These are phyloP conservation scores for Rosa multiflora DNA, from an alignment of 306 rosid genomes.

Conservation along the genomic window DNA sequence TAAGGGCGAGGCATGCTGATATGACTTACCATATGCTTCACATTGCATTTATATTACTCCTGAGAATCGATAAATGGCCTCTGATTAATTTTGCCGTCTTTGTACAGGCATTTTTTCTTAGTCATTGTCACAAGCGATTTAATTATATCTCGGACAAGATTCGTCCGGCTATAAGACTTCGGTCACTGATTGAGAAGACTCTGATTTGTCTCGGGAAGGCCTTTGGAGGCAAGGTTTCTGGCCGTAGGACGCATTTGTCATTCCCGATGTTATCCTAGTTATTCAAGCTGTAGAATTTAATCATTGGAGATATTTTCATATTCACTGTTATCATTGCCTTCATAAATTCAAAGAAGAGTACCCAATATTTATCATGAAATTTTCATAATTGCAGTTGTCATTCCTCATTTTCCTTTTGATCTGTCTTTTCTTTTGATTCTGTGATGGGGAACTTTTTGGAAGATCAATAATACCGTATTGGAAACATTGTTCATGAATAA, in stretches of 20 bases:
- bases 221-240: constrained; percentile 42
- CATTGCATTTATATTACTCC: constrained; percentile 29
- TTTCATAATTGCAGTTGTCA: not conserved
- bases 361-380: constrained; percentile 41
- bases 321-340: constrained; percentile 38
- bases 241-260: constrained; percentile 41
- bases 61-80: constrained; percentile 33
- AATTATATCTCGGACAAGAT: constrained; percentile 48
- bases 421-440: not conserved
- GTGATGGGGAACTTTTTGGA: not conserved
- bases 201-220: constrained; percentile 52
- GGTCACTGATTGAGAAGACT: constrained; percentile 59
- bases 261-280: constrained; percentile 41
- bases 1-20: constrained; percentile 38
- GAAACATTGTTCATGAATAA: not conserved
- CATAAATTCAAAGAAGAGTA: constrained; percentile 49
- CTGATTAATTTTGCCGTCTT: constrained; percentile 57
- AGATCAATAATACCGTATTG: not conserved
- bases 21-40: constrained; percentile 42
- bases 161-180: constrained; percentile 53
- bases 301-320: constrained; percentile 48
- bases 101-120: constrained; percentile 80
- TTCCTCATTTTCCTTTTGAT: constrained; percentile 11
- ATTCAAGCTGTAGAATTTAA: constrained; percentile 54
- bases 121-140: constrained; percentile 61